Conservation (phyloP, 805 yeast genomes). For the Scheffersomyces lignosus region DNA sequence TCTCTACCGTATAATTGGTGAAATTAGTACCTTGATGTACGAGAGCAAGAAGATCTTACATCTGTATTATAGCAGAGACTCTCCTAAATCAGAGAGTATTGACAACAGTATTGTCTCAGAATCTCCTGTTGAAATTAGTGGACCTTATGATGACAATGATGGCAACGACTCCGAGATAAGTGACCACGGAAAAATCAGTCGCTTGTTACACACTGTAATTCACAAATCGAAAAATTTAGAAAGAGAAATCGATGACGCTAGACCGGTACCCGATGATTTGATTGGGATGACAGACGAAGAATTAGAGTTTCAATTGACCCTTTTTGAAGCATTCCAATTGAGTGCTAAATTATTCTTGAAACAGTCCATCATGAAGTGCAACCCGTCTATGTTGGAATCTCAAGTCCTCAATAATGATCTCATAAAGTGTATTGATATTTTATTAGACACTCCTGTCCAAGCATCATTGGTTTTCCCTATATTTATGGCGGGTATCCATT, state of each 20-base stretch:
- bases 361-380: slow-evolving; percentile 61
- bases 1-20: slow-evolving; percentile 65
- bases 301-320: slow-evolving; percentile 62
- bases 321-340: slow-evolving; percentile 70
- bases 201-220: slow-evolving; percentile 24
- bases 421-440: slow-evolving; percentile 55
- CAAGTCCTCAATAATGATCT: slow-evolving; percentile 58
- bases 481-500: slow-evolving; percentile 74
- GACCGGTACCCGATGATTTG: slow-evolving; percentile 54
- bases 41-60: slow-evolving; percentile 41
- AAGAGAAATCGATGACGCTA: slow-evolving; percentile 44
- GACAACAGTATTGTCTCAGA: slow-evolving; percentile 10
- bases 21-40: slow-evolving; percentile 60
- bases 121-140: slow-evolving; percentile 10
- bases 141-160: slow-evolving; percentile 8
- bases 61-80: slow-evolving; percentile 8
- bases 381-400: slow-evolving; percentile 63
- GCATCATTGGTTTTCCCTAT: slow-evolving; percentile 74
- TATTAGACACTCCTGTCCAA: slow-evolving; percentile 67
- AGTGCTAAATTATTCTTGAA: slow-evolving; percentile 67
- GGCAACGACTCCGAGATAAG: slow-evolving; percentile 23
- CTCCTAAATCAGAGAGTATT: slow-evolving; percentile 5
- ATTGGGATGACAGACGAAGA: slow-evolving; percentile 44
- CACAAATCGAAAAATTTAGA: slow-evolving; percentile 45
- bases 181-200: slow-evolving; percentile 21